Evolutionary conservation across 2,329 filamentous ascomycete species (phyloP), one percentile per base, ranked within the genome.

Genomic region (Knoxdaviesia proteae): DNA sequence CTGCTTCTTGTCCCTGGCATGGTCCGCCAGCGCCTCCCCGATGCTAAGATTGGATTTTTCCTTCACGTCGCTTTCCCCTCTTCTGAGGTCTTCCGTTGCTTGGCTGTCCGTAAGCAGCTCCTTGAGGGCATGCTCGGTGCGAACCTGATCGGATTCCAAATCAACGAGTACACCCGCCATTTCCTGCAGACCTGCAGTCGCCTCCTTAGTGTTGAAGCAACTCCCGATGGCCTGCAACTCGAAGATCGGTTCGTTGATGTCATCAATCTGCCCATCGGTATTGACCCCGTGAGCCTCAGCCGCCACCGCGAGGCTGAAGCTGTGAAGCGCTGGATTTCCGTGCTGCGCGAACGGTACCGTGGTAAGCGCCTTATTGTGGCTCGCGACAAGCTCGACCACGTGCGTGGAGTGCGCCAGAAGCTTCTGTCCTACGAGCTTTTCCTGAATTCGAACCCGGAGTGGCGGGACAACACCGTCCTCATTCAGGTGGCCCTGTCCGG

Each of bases 111-210:
- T 45, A 87, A 81, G 50, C 74, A 94, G 58, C 70, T 96, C 7
- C 70, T 96, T 1, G 80, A 94, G 51, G 88, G 90, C 44, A 88
- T 96, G 67, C 73, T 96, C 0, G 88, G 88, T 7, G 84, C 90
- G 44, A 93, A 94, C 51, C 65, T 96, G 8, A 74, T 96, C 47
- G 87, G 84, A 2, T 96, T 96, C 61, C 88, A 96, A 61, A 93
- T 86, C 30, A 75, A 80, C 44, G 88, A 96, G 58, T 96, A 96
- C 54, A 80, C 82, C 5, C 77, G 88, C 9, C 90, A 96, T 61
- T 96, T 96, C 59, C 65, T 94, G 41, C 87, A 94, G 59, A 96
- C 88, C 0, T 94, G 88, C 67, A 94, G 84, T 56, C 80, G 90
- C 34, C 68, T 96, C 9, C 68, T 96, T 35, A 80, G 74, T n/a